phyloP scores from a whole-genome alignment of 805 yeast genomes.

The Clavispora carvajalis region DNA sequence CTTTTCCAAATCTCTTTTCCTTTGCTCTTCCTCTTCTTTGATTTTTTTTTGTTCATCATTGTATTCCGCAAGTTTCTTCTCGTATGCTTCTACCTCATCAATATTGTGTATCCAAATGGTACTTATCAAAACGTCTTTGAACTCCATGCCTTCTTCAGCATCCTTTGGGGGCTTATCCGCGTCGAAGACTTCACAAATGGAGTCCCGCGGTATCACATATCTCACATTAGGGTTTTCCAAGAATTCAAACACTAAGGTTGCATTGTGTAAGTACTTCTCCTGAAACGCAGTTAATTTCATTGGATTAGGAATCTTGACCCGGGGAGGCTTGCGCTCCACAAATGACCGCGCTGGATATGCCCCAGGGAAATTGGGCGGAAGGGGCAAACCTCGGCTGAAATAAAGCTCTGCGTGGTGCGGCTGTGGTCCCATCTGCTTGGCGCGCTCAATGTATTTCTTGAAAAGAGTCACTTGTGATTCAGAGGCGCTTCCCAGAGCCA shows the following conservation, averaged over 20 bases:
- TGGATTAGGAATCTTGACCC: constrained; percentile 31
- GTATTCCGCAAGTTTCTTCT: constrained; percentile 27
- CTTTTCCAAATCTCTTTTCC: constrained; percentile 16
- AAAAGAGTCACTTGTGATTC: constrained; percentile 69
- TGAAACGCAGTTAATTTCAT: constrained; percentile 71
- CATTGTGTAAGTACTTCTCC: constrained; percentile 60
- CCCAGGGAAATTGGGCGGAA: constrained; percentile 15
- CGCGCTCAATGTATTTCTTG: constrained; percentile 74
- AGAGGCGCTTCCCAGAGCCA: constrained; percentile 77
- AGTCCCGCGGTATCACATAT: constrained; percentile 68
- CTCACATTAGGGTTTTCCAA: constrained; percentile 73
- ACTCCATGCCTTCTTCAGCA: constrained; percentile 17
- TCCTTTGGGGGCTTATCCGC: constrained; percentile 21
- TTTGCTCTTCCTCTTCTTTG: constrained; percentile 22
- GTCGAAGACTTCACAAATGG: constrained; percentile 56
- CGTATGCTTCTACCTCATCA: constrained; percentile 43
- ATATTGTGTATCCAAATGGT: constrained; percentile 48
- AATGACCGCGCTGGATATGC: constrained; percentile 9
- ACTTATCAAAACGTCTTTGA: constrained; percentile 41
- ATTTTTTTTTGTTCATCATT: constrained; percentile 22
- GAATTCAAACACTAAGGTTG: constrained; percentile 80
- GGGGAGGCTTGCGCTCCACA: constrained; percentile 14
- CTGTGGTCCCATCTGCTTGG: constrained; percentile 67
- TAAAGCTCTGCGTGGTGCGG: constrained; percentile 34
- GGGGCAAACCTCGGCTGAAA: constrained; percentile 12